A percentile compares a stretch with the other conserved stretches of the same genome.
These are phyloP conservation scores for Penicillium olsonii DNA, from an alignment of 2,329 filamentous ascomycete genomes.

Conservation along the genomic window DNA sequence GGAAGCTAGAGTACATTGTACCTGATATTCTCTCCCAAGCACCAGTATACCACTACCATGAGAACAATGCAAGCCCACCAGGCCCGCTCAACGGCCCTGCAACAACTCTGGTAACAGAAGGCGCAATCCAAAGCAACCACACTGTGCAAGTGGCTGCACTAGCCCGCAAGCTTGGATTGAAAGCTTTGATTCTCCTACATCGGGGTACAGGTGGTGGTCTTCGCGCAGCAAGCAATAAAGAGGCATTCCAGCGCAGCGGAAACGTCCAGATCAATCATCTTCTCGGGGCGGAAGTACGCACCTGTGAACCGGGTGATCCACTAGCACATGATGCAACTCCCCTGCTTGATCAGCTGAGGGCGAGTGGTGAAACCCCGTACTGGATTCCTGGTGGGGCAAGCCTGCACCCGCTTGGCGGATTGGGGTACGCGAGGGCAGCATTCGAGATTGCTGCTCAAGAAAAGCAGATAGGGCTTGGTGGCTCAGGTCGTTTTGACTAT, in stretches of 20 bases:
- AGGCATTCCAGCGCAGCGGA: constrained; percentile 23
- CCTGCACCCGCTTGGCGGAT: constrained; percentile 33
- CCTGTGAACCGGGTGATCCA: constrained; percentile 59
- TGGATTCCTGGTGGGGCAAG: constrained; percentile 41
- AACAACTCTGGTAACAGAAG: constrained; percentile 38
- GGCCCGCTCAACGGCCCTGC: constrained; percentile 12
- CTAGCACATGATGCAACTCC: constrained; percentile 19
- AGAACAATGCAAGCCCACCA: constrained; percentile 11
- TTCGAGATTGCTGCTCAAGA: constrained; percentile 36
- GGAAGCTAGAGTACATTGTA: constrained; percentile 41
- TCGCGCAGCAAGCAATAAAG: constrained; percentile 15
- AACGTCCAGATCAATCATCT: constrained; percentile 34
- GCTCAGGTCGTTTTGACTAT: constrained; percentile 32
- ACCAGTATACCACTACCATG: constrained; percentile 18
- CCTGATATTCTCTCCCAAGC: constrained; percentile 33
- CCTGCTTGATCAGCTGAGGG: constrained; percentile 26
- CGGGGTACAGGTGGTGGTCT: constrained; percentile 32
- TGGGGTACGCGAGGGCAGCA: constrained; percentile 37
- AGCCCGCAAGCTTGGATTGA: constrained; percentile 29
- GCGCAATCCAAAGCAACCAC: constrained; percentile 41
- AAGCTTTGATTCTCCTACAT: constrained; percentile 30
- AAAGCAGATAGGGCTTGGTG: constrained; percentile 11
- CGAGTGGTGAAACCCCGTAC: constrained; percentile 26
- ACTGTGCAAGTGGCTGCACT: constrained; percentile 37
- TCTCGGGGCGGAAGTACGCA: constrained; percentile 47